These are phyloP conservation scores for Cylindrotheca fusiformis DNA, from an alignment of 108 stramenopile genomes.

Conservation along the genomic window DNA sequence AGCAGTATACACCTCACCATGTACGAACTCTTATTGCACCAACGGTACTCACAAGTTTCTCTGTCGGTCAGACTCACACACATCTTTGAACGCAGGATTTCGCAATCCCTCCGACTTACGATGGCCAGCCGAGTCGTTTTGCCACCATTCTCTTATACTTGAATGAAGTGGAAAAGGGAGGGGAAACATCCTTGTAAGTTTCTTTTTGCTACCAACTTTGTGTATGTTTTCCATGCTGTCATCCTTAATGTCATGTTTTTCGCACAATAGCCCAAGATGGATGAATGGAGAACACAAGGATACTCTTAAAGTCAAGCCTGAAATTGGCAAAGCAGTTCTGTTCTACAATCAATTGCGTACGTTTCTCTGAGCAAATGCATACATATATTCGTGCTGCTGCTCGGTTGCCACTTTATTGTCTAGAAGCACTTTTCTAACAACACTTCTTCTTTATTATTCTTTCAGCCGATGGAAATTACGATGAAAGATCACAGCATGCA, in stretches of 20 bases:
- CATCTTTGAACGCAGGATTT: constrained; percentile 55
- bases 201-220: background rate
- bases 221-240: too few species aligned
- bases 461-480: constrained; percentile 74
- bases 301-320: constrained; percentile 35
- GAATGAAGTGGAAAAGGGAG: constrained; percentile 47
- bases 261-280: constrained; percentile 50
- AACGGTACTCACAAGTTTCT: constrained; percentile 10
- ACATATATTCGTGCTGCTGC: background rate
- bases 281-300: constrained; percentile 36
- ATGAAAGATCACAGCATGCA: constrained; percentile 64
- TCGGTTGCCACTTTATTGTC: constrained; percentile 6
- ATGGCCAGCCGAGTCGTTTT: constrained; percentile 47
- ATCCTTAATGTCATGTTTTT: too few species aligned
- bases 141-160: constrained; percentile 66
- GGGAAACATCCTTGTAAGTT: constrained; percentile 44
- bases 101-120: constrained; percentile 34
- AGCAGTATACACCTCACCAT: constrained; percentile 45
- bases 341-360: constrained; percentile 22
- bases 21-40: constrained; percentile 25
- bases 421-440: too few species aligned
- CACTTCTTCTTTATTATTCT: too few species aligned
- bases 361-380: background rate
- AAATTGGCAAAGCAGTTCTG: constrained; percentile 50
- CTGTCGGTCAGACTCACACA: constrained; percentile 10